Base-by-base conservation (phyloP, 2,329 filamentous ascomycete genomes). In the Diaporthe sp. region DNA sequence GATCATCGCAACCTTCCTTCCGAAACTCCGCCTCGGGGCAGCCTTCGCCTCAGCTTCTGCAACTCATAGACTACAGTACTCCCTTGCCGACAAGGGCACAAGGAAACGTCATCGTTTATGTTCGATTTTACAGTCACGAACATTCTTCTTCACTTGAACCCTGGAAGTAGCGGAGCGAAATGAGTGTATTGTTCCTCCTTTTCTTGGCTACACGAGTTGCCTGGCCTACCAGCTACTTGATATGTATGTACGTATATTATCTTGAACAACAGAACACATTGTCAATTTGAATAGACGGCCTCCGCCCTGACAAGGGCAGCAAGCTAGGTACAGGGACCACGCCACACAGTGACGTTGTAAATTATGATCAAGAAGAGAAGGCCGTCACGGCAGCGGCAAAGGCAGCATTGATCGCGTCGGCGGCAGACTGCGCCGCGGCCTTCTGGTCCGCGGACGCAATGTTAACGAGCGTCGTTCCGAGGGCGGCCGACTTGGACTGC, bases 391-490 rank as follows among this genome's bases (percentile, higher is more conserved):
- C 74, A 34, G 71, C 69, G 9, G 61, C 46, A 57, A 76, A 76
- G 10, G 62, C 74, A 44, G 74, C 74, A 31, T 76, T 73, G 44
- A 76, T 37, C 2, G 53, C 13, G 15, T 31, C 17, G 22, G 73
- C 74, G 1, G 61, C 31, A n/a, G 71, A 44, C 57, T 59, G 39
- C 22, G 74, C 74, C 7, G 53, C 37, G 4, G 74, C 46, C 71
- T 76, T 67, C 12, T 72, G 73, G 49, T 76, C 74, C 13, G 53
- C 59, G 46, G 74, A 76, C 17, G 74, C 74, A 7, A 76, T 69
- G 55, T 57, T 46, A 13, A 76, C 55, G 17, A 76, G 71, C 22
- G 74, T 68, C 13, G 55, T 34, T 4, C 74, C 74, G 28, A 76
- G 72, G 34, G 65, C 37, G 49, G 73, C 74, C 15, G 72, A 62